Evolutionary conservation across 2,329 filamentous ascomycete genomes (phyloP), one percentile per base, ranked within the genome.

Genomic region (Cladosporium austrohemisphaericum): DNA sequence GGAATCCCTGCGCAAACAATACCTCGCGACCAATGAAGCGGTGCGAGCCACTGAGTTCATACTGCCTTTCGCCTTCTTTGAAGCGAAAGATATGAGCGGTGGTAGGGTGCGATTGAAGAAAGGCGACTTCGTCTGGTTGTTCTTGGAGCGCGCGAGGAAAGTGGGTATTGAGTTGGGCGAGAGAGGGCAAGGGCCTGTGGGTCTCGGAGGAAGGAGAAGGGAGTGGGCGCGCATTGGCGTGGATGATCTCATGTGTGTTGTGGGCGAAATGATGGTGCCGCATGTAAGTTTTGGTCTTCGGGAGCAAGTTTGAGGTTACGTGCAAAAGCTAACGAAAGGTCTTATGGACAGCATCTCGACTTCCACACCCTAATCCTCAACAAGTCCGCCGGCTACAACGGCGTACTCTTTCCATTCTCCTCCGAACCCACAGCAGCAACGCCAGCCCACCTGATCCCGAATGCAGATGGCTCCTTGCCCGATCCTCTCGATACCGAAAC

Each of bases 291-390:
- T 16, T 20, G 14, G 19, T 40, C 23, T 18, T 13, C 10, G n/a
- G n/a, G n/a, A n/a, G n/a, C n/a, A n/a, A n/a, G n/a, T 45, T 14
- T 29, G 11, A 23, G 49, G 32, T 36, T 14, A 28, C 29, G 3
- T 46, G n/a, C 14, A 32, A 26, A 29, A 38, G 33, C 56, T 66
- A 50, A 66, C 44, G 3, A 18, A 22, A 10, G 9, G n/a, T n/a
- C 38, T 32, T 32, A 19, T 45, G 29, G 19, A 32, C 64, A 97
- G 89, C 93, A 98, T 69, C 96, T 94, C 65, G 92, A 97, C 57
- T 90, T 98, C 66, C 93, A 97, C 68, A 93, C 92, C 71, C 97
- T 98, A 71, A 83, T 96, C 65, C 85, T 95, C 67, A 96, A 97
- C 68, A 88, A 85, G 62, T 86, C 82, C 20, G 68, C 81, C 2